phyloP scores from a whole-genome alignment of 805 yeast genomes.

The Myxozyma monticola region DNA sequence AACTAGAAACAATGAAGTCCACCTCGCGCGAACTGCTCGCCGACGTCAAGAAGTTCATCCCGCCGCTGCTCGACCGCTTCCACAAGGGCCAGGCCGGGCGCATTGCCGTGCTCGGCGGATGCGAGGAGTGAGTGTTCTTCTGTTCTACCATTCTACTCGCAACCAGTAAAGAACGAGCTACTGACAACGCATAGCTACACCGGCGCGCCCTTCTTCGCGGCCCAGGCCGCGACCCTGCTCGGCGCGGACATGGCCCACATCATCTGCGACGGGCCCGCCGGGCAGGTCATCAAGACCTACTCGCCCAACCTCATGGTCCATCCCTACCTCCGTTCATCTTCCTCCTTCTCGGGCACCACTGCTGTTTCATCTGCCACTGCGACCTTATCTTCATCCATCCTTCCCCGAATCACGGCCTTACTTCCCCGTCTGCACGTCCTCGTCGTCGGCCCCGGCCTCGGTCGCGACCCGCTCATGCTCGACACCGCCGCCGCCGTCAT shows the following conservation, averaged over 20 bases:
- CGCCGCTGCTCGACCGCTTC: slow-evolving; percentile 69
- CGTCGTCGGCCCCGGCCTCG: slow-evolving; percentile 92
- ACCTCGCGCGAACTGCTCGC: slow-evolving; percentile 48
- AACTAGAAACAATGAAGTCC: not conserved
- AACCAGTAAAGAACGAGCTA: not conserved
- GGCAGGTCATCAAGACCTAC: slow-evolving; percentile 77
- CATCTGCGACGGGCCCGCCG: slow-evolving; percentile 80
- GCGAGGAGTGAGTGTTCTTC: slow-evolving; percentile 60
- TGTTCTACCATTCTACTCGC: not conserved
- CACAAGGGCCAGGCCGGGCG: slow-evolving; percentile 94
- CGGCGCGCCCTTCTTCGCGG: slow-evolving; percentile 93
- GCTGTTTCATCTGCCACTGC: slow-evolving; percentile 28
- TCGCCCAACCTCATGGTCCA: slow-evolving; percentile 96
- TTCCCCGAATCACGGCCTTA: slow-evolving; percentile 57
- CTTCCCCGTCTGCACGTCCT: slow-evolving; percentile 73
- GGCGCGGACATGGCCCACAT: slow-evolving; percentile 90
- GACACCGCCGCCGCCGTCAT: slow-evolving; percentile 59
- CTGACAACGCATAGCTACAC: slow-evolving; percentile 55
- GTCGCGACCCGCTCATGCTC: slow-evolving; percentile 73
- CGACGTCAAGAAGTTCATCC: slow-evolving; percentile 59
- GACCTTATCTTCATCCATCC: slow-evolving; percentile 42
- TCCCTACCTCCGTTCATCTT: slow-evolving; percentile 60
- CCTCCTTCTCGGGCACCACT: not conserved
- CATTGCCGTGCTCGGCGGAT: slow-evolving; percentile 86
- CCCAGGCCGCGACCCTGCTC: slow-evolving; percentile 76